Conservation (phyloP, 116 monocot genomes). For the Trichopus zeylanicus region DNA sequence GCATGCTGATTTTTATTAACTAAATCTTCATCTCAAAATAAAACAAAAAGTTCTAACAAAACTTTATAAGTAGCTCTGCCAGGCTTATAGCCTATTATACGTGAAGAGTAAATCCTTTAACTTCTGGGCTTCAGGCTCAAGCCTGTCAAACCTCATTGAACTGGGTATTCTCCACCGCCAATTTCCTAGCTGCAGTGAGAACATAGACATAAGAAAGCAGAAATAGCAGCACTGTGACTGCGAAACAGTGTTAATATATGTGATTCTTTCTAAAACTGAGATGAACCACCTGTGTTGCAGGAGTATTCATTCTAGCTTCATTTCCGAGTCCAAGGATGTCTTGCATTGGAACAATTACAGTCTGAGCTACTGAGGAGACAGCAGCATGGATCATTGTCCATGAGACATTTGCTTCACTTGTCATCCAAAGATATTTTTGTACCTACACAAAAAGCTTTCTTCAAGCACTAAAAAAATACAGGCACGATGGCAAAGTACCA, state of each 20-base stretch:
- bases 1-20: too few species aligned
- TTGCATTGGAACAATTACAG: conserved; percentile 71
- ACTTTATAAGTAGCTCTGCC: too few species aligned
- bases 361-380: conserved; percentile 68
- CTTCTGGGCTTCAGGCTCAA: conserved; percentile 54
- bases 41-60: too few species aligned
- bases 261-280: not conserved
- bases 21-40: too few species aligned
- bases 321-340: conserved; percentile 67
- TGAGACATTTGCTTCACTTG: conserved; percentile 34
- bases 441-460: conserved; percentile 30
- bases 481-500: too few species aligned
- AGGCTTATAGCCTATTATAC: conserved; percentile 55
- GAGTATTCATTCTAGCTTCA: conserved; percentile 85
- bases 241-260: not conserved
- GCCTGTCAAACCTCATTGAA: conserved; percentile 36
- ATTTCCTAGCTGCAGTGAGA: conserved; percentile 64
- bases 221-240: not conserved
- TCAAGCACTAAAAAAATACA: not conserved
- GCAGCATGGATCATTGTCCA: conserved; percentile 71
- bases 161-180: conserved; percentile 93
- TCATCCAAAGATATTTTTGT: conserved; percentile 34
- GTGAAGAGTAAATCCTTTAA: conserved; percentile 47
- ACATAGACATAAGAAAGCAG: not conserved
- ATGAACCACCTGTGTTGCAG: conserved; percentile 80